Conservation (phyloP, 169 alveolate genomes). For the Ichthyophthirius multifiliis region DNA sequence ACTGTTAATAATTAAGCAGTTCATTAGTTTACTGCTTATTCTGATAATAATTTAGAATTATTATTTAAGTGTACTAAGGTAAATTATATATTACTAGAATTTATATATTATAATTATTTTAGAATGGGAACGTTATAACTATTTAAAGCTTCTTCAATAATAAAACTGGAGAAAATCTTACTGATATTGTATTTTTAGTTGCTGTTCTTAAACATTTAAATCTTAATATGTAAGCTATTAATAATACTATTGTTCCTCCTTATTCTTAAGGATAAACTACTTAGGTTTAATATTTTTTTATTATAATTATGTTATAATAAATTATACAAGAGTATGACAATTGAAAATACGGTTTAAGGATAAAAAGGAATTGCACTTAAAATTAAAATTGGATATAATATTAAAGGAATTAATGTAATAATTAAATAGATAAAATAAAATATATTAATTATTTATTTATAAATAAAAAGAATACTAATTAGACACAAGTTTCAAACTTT, state of each 20-base stretch:
- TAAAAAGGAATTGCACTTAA: constrained; percentile 13
- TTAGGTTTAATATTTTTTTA: not conserved
- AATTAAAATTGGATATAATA: constrained; percentile 13
- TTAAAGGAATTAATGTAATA: not conserved
- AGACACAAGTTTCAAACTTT: not conserved
- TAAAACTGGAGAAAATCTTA: constrained; percentile 20
- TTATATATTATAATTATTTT: not conserved
- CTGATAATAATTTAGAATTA: constrained; percentile 23
- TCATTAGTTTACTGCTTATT: constrained; percentile 20
- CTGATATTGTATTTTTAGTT: constrained; percentile 16
- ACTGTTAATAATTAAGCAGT: not conserved
- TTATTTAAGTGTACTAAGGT: constrained; percentile 13
- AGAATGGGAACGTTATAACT: constrained; percentile 12
- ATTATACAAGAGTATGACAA: not conserved
- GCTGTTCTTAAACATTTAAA: constrained; percentile 39
- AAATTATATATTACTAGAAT: not conserved
- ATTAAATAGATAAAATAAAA: not conserved
- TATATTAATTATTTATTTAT: not conserved
- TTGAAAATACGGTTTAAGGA: not conserved
- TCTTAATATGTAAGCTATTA: constrained; percentile 4
- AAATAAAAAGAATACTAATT: not conserved
- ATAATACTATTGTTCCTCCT: not conserved
- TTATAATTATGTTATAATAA: not conserved
- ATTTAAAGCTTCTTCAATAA: constrained; percentile 23
- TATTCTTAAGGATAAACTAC: constrained; percentile 18